phyloP scores from a whole-genome alignment of 495 filamentous ascomycete genomes.

The Penicillium lagena region DNA sequence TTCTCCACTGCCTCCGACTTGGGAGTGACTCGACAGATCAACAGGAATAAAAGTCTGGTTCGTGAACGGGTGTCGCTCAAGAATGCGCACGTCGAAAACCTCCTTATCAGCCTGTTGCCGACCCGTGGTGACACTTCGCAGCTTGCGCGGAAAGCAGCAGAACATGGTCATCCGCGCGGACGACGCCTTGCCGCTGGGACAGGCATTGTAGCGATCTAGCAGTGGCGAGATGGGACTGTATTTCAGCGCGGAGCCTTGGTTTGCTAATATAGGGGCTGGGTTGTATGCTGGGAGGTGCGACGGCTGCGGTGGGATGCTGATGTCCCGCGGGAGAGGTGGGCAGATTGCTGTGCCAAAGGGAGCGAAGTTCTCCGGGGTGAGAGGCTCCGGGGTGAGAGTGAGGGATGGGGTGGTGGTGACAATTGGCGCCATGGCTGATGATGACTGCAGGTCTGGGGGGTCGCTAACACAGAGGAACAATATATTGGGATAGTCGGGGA shows the following conservation, averaged over 20 bases:
- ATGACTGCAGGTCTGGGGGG: background rate
- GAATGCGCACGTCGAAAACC: constrained; percentile 63
- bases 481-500: background rate
- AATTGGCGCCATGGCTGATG: constrained; percentile 19
- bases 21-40: constrained; percentile 39
- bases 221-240: constrained; percentile 71
- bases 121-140: constrained; percentile 20
- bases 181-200: constrained; percentile 56
- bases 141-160: constrained; percentile 65
- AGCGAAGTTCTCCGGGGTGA: constrained; percentile 61
- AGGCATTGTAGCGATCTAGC: constrained; percentile 56
- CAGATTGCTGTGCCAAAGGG: constrained; percentile 79
- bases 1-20: constrained; percentile 18
- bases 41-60: constrained; percentile 89
- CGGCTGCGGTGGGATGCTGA: constrained; percentile 38
- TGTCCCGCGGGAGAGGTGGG: constrained; percentile 54
- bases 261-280: constrained; percentile 47
- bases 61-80: constrained; percentile 92
- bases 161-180: constrained; percentile 79
- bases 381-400: constrained; percentile 46
- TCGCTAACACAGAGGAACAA: background rate
- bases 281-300: constrained; percentile 33
- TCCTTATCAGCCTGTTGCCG: constrained; percentile 11
- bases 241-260: constrained; percentile 86
- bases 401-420: constrained; percentile 25